Base-by-base conservation (phyloP, 306 rosid species). In the Sicyos edulis region DNA sequence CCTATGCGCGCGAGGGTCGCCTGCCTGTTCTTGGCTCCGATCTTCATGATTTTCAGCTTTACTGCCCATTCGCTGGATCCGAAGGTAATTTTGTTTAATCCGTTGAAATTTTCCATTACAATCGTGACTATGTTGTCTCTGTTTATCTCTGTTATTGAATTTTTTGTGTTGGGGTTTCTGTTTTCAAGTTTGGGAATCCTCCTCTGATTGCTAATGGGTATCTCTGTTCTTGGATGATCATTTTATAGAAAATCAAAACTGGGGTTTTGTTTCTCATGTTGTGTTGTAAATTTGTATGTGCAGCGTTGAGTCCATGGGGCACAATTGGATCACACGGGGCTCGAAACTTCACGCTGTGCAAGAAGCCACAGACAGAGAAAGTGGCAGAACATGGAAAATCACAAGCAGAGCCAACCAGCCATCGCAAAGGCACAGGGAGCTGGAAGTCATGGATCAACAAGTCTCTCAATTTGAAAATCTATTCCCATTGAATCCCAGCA, bases 1-100 rank as follows among this genome's bases (percentile, higher is more conserved):
- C 86, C 7, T 93, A 93, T 51, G 99, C 99, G 1, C 99, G 99
- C 3, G 99, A 93, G 75, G 97, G 99, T 1, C 90, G 99, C 14
- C 89, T 93, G 14, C 99, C 99, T 0, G 29, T 88, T 47, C 89
- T 93, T 0, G 93, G 96, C 7, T 81, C 83, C 7, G 80, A 88
- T 52, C 81, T 79, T 76, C 19, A 66, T 16, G 83, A 55, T 4
- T 91, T 93, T 74, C 78, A 74, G 13, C 97, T 93, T 37, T 93
- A 91, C 75, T 88, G 92, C 71, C 95, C 95, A 0, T 78, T 58
- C 16, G 78, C 79, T 8, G 91, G 95, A 73, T 83, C 86, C 24
- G 96, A 91, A 59, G 97, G 97, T 93, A 88, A 72, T 49, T 66
- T n/a, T n/a, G n/a, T n/a, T n/a, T n/a, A n/a, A n/a, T n/a, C n/a